Conservation (phyloP, 768 basidiomycete species). For the Austroboletus eburneus region DNA sequence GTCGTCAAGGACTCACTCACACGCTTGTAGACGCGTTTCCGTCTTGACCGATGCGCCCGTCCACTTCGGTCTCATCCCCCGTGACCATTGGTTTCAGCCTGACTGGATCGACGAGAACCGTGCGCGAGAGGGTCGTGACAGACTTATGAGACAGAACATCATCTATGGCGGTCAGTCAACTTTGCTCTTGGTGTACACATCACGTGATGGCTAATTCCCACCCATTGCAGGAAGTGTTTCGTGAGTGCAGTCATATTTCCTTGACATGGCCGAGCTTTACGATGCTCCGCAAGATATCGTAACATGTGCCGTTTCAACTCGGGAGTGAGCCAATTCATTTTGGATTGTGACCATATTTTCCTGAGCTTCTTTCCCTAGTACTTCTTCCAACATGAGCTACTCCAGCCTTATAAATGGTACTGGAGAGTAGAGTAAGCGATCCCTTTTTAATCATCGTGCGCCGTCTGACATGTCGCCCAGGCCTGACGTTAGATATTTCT, state of each 20-base stretch:
- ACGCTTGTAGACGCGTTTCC: constrained; percentile 27
- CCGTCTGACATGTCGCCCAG: constrained; percentile 17
- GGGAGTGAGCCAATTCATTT: constrained; percentile 42
- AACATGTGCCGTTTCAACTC: constrained; percentile 79
- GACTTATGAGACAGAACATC: constrained; percentile 45
- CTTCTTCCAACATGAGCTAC: constrained; percentile 53
- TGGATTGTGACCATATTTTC: constrained; percentile 2
- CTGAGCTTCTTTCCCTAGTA: constrained; percentile 37
- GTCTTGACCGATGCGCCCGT: constrained; percentile 41
- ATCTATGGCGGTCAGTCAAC: constrained; percentile 45
- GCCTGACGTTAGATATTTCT: constrained; percentile 52
- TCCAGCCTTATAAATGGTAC: constrained; percentile 54
- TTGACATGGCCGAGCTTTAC: neutral
- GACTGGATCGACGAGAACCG: constrained; percentile 67
- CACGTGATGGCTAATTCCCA: constrained; percentile 2
- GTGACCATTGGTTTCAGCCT: constrained; percentile 67
- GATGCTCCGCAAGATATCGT: constrained; percentile 42
- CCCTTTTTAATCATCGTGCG: neutral
- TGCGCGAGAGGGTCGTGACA: constrained; percentile 48
- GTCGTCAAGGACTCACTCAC: constrained; percentile 5
- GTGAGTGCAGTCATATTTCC: constrained; percentile 23
- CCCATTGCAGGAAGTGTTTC: constrained; percentile 38
- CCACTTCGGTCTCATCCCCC: constrained; percentile 54
- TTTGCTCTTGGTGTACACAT: neutral
- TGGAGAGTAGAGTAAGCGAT: constrained; percentile 54